phyloP scores from a whole-genome alignment of 441 rosid species.

The Gossypium trilobum region DNA sequence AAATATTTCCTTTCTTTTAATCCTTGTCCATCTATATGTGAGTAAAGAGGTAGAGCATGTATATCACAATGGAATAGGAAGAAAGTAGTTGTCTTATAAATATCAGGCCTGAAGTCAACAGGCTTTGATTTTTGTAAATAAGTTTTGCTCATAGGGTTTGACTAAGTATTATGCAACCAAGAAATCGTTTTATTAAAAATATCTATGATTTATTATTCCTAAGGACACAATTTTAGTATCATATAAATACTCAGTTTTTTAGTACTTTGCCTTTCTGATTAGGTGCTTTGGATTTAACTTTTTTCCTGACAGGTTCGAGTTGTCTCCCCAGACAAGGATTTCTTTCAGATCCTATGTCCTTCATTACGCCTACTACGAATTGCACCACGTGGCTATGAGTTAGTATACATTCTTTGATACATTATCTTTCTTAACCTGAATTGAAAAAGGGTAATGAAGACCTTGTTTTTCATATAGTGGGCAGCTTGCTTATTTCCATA shows the following conservation, averaged over 20 bases:
- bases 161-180: not conserved
- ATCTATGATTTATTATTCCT: not conserved
- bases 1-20: not conserved
- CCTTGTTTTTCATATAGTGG: not conserved
- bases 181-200: not conserved
- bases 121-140: not conserved
- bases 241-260: not conserved
- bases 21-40: not conserved
- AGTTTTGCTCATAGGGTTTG: not conserved
- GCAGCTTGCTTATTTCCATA: not conserved
- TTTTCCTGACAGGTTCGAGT: conserved; percentile 63
- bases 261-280: not conserved
- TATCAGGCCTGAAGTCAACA: not conserved
- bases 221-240: not conserved
- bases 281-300: conserved; percentile 18
- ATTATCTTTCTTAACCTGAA: not conserved
- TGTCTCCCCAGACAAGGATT: conserved; percentile 97
- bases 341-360: conserved; percentile 92
- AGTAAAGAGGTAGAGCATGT: not conserved
- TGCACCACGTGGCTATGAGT: conserved; percentile 85
- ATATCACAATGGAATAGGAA: not conserved
- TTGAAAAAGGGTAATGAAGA: not conserved
- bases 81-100: not conserved
- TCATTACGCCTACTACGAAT: conserved; percentile 84
- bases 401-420: conserved; percentile 26